phyloP scores from a whole-genome alignment of 2,329 filamentous ascomycete genomes.

The Verticillium dahliae region DNA sequence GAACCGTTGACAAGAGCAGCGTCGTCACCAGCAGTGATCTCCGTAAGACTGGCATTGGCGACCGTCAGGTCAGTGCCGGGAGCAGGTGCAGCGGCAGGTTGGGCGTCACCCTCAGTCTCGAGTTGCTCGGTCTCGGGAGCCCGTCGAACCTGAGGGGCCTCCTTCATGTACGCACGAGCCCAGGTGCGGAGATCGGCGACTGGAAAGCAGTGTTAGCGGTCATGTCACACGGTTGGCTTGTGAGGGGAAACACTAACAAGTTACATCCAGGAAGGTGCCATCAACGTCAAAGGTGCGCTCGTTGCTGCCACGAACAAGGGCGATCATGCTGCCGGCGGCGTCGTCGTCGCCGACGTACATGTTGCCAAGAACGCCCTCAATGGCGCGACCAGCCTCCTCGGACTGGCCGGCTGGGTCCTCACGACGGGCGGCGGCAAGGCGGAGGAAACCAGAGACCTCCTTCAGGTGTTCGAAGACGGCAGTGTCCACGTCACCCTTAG shows the following conservation, averaged over 20 bases:
- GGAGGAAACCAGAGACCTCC: slow-evolving; percentile 71
- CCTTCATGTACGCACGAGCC: slow-evolving; percentile 4
- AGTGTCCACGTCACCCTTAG: slow-evolving; percentile 44
- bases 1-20: slow-evolving; percentile 35
- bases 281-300: slow-evolving; percentile 61
- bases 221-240: not conserved
- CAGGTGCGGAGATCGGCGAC: slow-evolving; percentile 22
- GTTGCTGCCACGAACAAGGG: slow-evolving; percentile 65
- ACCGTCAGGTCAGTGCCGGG: slow-evolving; percentile 57
- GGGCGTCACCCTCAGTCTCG: slow-evolving; percentile 9
- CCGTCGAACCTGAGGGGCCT: slow-evolving; percentile 24
- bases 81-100: slow-evolving; percentile 10
- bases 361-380: slow-evolving; percentile 71
- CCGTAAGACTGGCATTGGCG: slow-evolving; percentile 59
- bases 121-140: slow-evolving; percentile 14
- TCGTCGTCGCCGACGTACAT: slow-evolving; percentile 73
- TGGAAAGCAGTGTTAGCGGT: slow-evolving; percentile 8
- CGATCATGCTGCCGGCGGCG: slow-evolving; percentile 69
- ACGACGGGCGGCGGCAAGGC: slow-evolving; percentile 69
- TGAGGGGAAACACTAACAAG: slow-evolving; percentile 50
- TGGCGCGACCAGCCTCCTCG: slow-evolving; percentile 67
- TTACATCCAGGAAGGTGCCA: slow-evolving; percentile 59
- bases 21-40: slow-evolving; percentile 48
- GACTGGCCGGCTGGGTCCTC: slow-evolving; percentile 20
- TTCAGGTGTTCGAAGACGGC: slow-evolving; percentile 60